phyloP scores from a whole-genome alignment of 768 basidiomycete genomes.

The Amyloporia xantha region DNA sequence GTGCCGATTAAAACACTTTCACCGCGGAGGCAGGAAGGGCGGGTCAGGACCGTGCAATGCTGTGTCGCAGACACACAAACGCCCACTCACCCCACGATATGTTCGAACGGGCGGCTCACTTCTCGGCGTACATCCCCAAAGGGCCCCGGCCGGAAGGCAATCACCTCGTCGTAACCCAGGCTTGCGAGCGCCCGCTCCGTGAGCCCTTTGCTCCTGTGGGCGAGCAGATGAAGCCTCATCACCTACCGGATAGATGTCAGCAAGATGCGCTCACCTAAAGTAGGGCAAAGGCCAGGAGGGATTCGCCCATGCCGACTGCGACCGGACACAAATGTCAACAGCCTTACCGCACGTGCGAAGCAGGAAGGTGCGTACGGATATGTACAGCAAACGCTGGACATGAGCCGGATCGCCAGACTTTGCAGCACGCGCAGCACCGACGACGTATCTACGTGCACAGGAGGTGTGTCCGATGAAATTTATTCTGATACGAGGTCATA shows the following conservation, averaged over 20 bases:
- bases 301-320: slow-evolving; percentile 48
- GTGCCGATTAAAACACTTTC: too few species aligned
- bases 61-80: too few species aligned
- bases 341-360: neutral
- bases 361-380: slow-evolving; percentile 40
- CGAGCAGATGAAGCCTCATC: neutral
- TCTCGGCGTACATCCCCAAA: slow-evolving; percentile 21
- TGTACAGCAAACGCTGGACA: slow-evolving; percentile 59
- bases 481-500: neutral
- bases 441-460: slow-evolving; percentile 47
- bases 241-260: neutral
- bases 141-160: slow-evolving; percentile 58
- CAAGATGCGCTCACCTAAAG: slow-evolving; percentile 28
- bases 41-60: too few species aligned
- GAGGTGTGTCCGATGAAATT: neutral
- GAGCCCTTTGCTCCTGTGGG: slow-evolving; percentile 59
- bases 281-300: slow-evolving; percentile 48
- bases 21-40: too few species aligned
- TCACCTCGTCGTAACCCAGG: slow-evolving; percentile 64
- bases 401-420: slow-evolving; percentile 38
- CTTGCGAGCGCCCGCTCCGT: slow-evolving; percentile 64
- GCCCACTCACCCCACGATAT: neutral
- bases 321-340: slow-evolving; percentile 14
- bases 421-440: slow-evolving; percentile 64
- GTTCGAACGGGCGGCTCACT: neutral